Percentiles rank a stretch among this genome's conserved stretches.
Conservation (phyloP, 768 basidiomycete species). For the Suillus subluteus region DNA sequence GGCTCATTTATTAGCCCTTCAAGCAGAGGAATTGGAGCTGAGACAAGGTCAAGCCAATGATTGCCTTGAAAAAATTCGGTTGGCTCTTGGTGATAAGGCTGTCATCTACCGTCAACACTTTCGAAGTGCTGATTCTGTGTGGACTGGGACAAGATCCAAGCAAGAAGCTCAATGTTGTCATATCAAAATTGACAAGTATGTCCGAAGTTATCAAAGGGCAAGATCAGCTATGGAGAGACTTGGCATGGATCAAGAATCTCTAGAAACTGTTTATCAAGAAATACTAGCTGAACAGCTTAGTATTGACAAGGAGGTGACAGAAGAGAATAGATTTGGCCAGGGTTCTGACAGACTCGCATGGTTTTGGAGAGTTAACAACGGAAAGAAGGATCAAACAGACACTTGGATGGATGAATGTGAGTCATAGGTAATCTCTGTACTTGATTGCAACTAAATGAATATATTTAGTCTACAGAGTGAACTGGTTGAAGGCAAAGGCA, state of each 20-base stretch:
- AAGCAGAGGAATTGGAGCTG: constrained; percentile 12
- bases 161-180: too few species aligned
- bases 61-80: too few species aligned
- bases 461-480: constrained; percentile 12
- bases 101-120: too few species aligned
- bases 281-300: constrained; percentile 8
- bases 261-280: constrained; percentile 4
- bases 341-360: constrained; percentile 12
- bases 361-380: constrained; percentile 2
- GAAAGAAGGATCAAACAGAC: not conserved
- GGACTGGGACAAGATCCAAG: too few species aligned
- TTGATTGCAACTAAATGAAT: too few species aligned
- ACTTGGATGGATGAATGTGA: constrained; percentile 14
- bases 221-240: not conserved
- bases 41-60: constrained; percentile 15
- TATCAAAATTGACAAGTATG: too few species aligned
- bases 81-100: too few species aligned
- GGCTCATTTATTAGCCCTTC: not conserved
- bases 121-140: too few species aligned
- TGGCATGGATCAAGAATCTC: not conserved
- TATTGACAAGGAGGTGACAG: constrained; percentile 14
- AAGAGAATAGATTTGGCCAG: constrained; percentile 18
- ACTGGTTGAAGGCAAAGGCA: constrained; percentile 21
- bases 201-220: constrained; percentile 12
- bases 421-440: too few species aligned